Base-by-base conservation (phyloP, 257 asterid species). In the Penstemon eatonii region DNA sequence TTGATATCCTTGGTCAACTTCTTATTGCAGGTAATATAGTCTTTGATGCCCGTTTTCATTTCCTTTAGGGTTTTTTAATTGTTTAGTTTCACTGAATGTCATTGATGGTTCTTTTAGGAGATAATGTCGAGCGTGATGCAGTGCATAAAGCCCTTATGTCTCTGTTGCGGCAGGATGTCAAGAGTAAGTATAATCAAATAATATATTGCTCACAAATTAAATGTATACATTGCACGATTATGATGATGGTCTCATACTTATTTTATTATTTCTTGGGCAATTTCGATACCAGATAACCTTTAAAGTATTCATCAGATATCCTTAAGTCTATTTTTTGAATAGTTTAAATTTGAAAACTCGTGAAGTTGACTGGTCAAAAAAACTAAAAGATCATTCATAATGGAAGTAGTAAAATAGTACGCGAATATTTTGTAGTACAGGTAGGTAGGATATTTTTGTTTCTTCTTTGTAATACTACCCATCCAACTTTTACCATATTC, bases 61-160 rank as follows among this genome's bases (percentile, higher is more conserved):
- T 67, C 53, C 68, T 63, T 38, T 50, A 3, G 52, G 9, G 43
- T 39, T 74, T 38, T 25, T 76, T 47, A 49, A 40, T 25, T 67
- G 8, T 72, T 53, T 53, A 44, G 39, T 45, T 44, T 73, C n/a
- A 33, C 33, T 58, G 33, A 54, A 63, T 51, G 39, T 70, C 11
- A 72, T 44, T 63, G 55, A 9, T 62, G 75, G 56, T 66, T 42
- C 47, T 68, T 18, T 60, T 66, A 90, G 98, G 95, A 58, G 98
- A 93, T 76, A 93, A 88, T 38, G 94, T 90, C 65, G 98, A 93
- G 84, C 97, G 94, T 40, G 98, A 93, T 82, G 95, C 98, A 19
- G 97, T 93, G 58, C 89, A 93, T 73, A 90, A 93, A 74, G 95
- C 96, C 68, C 80, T 90, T 56, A 76, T 93, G 87, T 71, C 93